Percentiles rank a stretch among this genome's conserved stretches.
phyloP scores from a whole-genome alignment of 2,329 filamentous ascomycete species.

The Sclerotinia spermophila region DNA sequence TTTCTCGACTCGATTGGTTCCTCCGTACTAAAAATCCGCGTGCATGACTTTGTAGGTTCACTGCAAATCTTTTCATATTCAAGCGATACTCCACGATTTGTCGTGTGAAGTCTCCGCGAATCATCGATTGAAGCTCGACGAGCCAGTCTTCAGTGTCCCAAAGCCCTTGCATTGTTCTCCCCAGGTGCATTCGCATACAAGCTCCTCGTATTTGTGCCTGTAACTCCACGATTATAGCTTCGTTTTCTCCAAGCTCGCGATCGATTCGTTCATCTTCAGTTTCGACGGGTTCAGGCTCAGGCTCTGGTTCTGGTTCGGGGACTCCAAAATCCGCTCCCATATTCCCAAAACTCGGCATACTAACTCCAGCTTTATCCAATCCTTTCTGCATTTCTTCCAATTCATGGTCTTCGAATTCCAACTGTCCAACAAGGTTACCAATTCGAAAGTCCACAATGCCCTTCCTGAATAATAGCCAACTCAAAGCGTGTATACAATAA shows the following conservation, averaged over 20 bases:
- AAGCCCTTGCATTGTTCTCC: slow-evolving; percentile 78
- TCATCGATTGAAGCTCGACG: slow-evolving; percentile 77
- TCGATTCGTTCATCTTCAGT: slow-evolving; percentile 87
- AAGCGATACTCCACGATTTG: slow-evolving; percentile 80
- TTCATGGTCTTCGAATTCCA: slow-evolving; percentile 97
- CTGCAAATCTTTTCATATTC: slow-evolving; percentile 77
- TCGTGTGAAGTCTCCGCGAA: slow-evolving; percentile 82
- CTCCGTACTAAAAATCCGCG: slow-evolving; percentile 73
- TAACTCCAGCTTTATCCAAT: slow-evolving; percentile 89
- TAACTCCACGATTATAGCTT: slow-evolving; percentile 68
- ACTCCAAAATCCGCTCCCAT: slow-evolving; percentile 96
- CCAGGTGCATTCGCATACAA: slow-evolving; percentile 70
- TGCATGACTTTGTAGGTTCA: slow-evolving; percentile 72
- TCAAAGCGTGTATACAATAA: slow-evolving; percentile 95
- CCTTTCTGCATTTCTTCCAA: slow-evolving; percentile 96
- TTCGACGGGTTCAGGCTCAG: slow-evolving; percentile 72
- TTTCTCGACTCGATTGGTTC: slow-evolving; percentile 57
- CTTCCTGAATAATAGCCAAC: slow-evolving; percentile 94
- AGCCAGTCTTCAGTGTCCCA: slow-evolving; percentile 82
- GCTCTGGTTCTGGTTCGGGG: slow-evolving; percentile 65
- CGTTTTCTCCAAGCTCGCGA: slow-evolving; percentile 75
- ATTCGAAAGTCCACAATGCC: slow-evolving; percentile 95
- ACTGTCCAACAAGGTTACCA: slow-evolving; percentile 90
- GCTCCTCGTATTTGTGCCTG: slow-evolving; percentile 86
- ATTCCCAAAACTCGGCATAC: slow-evolving; percentile 95